phyloP scores from a whole-genome alignment of 2,329 filamentous ascomycete genomes.

The Colletotrichum camelliae region DNA sequence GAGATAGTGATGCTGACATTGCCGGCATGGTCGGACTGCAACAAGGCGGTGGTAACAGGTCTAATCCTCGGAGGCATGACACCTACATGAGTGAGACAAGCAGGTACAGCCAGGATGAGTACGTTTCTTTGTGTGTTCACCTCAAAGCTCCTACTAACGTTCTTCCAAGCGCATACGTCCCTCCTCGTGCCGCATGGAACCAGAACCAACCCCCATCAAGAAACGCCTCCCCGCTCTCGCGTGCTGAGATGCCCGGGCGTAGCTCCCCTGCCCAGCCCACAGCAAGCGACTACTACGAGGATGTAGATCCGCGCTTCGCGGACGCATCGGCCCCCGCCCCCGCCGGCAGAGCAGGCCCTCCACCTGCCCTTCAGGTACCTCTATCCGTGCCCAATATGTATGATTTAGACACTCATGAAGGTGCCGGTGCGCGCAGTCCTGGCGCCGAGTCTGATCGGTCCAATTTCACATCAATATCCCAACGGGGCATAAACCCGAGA shows the following conservation, averaged over 20 bases:
- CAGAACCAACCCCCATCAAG: constrained; percentile 47
- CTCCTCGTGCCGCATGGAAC: constrained; percentile 63
- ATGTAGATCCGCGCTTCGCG: constrained; percentile 88
- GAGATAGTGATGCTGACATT: constrained; percentile 74
- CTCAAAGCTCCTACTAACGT: constrained; percentile 29
- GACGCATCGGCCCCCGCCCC: constrained; percentile 3
- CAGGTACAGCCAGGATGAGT: constrained; percentile 77
- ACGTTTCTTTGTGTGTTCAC: constrained; percentile 42
- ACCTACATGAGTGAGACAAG: constrained; percentile 70
- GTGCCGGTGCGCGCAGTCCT: constrained; percentile 68
- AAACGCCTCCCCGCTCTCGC: constrained; percentile 48
- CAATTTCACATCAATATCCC: constrained; percentile 89
- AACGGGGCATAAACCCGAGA: constrained; percentile 85
- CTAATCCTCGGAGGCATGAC: constrained; percentile 45
- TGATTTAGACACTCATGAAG: constrained; percentile 64
- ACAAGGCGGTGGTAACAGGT: constrained; percentile 46
- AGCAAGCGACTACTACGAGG: constrained; percentile 79
- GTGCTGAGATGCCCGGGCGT: constrained; percentile 40
- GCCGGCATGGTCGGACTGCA: constrained; percentile 77
- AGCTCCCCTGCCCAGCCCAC: constrained; percentile 38
- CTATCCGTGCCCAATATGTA: constrained; percentile 50
- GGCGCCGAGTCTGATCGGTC: constrained; percentile 75
- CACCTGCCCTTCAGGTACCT: constrained; percentile 19
- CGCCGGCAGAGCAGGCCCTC: constrained; percentile 24
- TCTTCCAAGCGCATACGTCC: constrained; percentile 56